Evolutionary conservation across 2,329 filamentous ascomycete genomes (phyloP).

Genomic region (Trichoderma sp.): DNA sequence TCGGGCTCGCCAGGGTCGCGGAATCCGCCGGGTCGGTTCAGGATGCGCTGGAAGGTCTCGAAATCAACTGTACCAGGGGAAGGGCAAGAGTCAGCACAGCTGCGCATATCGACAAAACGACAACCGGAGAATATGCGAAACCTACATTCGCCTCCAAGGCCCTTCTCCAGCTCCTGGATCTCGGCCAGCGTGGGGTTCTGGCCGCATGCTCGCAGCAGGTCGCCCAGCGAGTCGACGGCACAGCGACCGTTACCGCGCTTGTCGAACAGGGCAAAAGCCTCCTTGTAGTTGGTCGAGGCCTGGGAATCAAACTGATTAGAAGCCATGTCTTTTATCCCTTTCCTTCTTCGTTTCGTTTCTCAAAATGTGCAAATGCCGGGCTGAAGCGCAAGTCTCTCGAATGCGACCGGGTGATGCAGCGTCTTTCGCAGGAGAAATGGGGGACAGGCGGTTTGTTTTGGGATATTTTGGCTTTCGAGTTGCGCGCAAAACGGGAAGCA

Average conservation of each 20-base stretch:
- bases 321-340: slow-evolving; percentile 41
- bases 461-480: background rate
- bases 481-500: slow-evolving; percentile 15
- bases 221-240: slow-evolving; percentile 80
- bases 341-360: background rate
- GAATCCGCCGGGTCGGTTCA: slow-evolving; percentile 97
- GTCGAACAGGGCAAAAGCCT: slow-evolving; percentile 99
- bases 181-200: slow-evolving; percentile 96
- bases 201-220: slow-evolving; percentile 92
- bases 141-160: slow-evolving; percentile 87
- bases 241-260: slow-evolving; percentile 98
- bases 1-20: slow-evolving; percentile 96
- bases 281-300: slow-evolving; percentile 98
- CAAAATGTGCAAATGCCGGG: background rate
- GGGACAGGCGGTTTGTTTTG: background rate
- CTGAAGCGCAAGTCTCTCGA: background rate
- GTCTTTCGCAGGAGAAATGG: background rate
- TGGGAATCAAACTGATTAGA: slow-evolving; percentile 58
- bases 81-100: slow-evolving; percentile 21
- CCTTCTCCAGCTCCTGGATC: slow-evolving; percentile 90
- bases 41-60: slow-evolving; percentile 92
- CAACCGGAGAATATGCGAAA: slow-evolving; percentile 30
- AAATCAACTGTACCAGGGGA: slow-evolving; percentile 74
- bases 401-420: background rate
- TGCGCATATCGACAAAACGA: background rate